phyloP scores from a whole-genome alignment of 371 early-diverging fungal species.

The Amoeboaphelidium protococcarum region DNA sequence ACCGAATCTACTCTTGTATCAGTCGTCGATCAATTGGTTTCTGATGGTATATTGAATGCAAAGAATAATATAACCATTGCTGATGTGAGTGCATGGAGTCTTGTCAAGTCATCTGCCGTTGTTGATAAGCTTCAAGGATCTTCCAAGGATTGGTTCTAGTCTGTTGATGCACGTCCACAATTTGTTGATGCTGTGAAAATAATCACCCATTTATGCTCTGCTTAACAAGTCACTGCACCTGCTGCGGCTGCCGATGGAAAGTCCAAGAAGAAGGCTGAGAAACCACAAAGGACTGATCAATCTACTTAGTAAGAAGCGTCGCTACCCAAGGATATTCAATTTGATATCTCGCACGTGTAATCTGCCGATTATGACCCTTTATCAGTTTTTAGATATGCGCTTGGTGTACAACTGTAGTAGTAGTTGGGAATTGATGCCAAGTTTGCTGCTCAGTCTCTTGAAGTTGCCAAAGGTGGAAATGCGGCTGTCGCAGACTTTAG shows the following conservation, averaged over 20 bases:
- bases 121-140: not conserved
- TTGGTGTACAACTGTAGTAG: conserved; percentile 8
- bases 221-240: conserved; percentile 2
- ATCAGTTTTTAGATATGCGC: conserved; percentile 8
- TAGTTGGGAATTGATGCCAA: conserved; percentile 4
- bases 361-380: too few species aligned
- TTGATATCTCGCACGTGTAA: too few species aligned
- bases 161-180: not conserved
- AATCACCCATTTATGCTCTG: not conserved
- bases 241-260: too few species aligned
- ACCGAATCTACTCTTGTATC: too few species aligned
- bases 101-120: not conserved
- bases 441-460: conserved; percentile 5
- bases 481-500: conserved; percentile 15
- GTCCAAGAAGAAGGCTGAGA: too few species aligned
- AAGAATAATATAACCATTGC: conserved; percentile 7
- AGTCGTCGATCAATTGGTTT: conserved; percentile 1
- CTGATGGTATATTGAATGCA: not conserved
- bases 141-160: not conserved
- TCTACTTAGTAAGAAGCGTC: too few species aligned
- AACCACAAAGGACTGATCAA: too few species aligned
- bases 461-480: conserved; percentile 6
- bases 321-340: too few species aligned
- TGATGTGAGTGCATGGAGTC: conserved; percentile 14
- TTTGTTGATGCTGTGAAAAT: not conserved